Conservation (phyloP, 2,329 filamentous ascomycete genomes). For the Podosphaera fusca region DNA sequence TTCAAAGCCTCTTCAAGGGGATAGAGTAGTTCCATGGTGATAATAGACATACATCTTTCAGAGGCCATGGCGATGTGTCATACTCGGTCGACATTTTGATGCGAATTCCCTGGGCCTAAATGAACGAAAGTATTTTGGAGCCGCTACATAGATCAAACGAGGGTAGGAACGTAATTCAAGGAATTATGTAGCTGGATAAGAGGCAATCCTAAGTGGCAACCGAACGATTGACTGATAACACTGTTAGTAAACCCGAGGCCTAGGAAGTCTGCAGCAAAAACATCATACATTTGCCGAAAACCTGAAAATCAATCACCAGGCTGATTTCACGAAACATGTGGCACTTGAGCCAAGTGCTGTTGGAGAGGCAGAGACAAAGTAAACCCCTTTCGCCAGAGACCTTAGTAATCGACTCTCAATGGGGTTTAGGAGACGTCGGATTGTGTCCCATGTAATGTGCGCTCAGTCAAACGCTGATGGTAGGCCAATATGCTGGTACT, state of each 20-base stretch:
- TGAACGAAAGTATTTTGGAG: no score
- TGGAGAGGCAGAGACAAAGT: no score
- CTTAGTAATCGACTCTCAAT: not conserved
- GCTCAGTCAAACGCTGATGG: no score
- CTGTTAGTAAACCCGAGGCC: no score
- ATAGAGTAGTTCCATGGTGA: not conserved
- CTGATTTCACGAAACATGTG: not conserved
- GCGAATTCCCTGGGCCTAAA: no score
- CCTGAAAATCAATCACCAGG: not conserved
- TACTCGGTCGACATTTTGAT: not conserved
- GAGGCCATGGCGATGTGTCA: slow-evolving; percentile 3
- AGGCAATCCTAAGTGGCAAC: no score
- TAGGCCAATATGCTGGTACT: no score
- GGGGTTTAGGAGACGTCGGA: not conserved
- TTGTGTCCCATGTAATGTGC: not conserved
- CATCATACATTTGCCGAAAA: not conserved
- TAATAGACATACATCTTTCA: slow-evolving; percentile 1
- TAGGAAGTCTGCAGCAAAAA: not conserved
- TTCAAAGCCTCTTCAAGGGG: not conserved
- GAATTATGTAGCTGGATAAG: no score
- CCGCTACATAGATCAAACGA: no score
- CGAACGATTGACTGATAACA: no score
- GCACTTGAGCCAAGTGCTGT: not conserved
- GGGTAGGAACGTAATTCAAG: no score
- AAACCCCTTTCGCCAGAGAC: no score